These are phyloP conservation scores for Arachis monticola DNA, from an alignment of 331 rosid genomes.

Conservation along the genomic window DNA sequence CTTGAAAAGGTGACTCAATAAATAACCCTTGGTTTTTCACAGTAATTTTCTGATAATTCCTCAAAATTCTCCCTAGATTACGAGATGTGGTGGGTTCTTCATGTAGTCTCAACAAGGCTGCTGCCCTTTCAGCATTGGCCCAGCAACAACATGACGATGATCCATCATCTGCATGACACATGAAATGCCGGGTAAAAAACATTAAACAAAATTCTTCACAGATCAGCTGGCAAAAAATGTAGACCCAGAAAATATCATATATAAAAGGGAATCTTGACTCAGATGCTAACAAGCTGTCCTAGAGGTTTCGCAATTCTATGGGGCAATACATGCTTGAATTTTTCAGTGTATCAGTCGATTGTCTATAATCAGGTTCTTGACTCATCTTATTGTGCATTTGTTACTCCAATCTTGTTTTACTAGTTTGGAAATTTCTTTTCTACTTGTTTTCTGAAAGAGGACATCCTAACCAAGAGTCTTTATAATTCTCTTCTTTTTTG, in stretches of 20 bases:
- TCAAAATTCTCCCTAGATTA: constrained; percentile 65
- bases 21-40: constrained; percentile 67
- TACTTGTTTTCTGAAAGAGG: too few relatives aligned
- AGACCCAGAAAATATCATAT: constrained; percentile 10
- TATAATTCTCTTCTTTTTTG: too few relatives aligned
- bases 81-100: constrained; percentile 50
- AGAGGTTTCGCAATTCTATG: background rate
- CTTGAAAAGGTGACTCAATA: constrained; percentile 66
- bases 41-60: constrained; percentile 56
- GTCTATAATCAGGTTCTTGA: too few relatives aligned
- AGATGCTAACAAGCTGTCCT: background rate
- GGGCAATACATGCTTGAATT: background rate
- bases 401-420: too few relatives aligned
- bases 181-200: background rate
- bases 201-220: constrained; percentile 7
- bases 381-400: too few relatives aligned
- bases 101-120: constrained; percentile 70
- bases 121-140: constrained; percentile 83
- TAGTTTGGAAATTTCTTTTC: too few relatives aligned
- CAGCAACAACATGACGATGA: constrained; percentile 85
- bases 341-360: background rate
- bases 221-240: constrained; percentile 10
- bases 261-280: background rate
- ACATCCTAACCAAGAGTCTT: too few relatives aligned
- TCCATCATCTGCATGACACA: constrained; percentile 74